Base-by-base conservation (phyloP, 768 basidiomycete species). In the Trametes punicea region DNA sequence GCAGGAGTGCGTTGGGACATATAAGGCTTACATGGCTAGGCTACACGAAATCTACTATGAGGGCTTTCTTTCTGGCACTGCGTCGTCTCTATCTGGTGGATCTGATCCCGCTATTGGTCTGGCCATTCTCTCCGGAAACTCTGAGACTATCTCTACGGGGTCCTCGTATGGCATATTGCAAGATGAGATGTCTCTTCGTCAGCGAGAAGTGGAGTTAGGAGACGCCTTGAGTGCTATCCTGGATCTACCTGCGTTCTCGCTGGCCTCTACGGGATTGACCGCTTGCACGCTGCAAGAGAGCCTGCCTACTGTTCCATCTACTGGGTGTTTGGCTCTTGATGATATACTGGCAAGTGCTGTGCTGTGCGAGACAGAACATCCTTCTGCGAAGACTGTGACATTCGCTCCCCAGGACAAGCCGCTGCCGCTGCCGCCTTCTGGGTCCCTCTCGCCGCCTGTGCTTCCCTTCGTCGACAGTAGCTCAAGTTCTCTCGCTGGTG, bases 1-100 rank as follows among this genome's bases (percentile, higher is more conserved):
- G 39, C 74, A 78, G 57, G 81, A 84, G 64, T 74, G 71, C 40
- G 73, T 77, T 55, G 81, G 80, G 20, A 76, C 77, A 8, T 84
- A 85, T 64, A 72, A 71, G 56, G 69, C 71, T 46, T 74, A 76
- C 61, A 83, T 82, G 82, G 70, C 76, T 50, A 72, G 76, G 47
- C 77, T 74, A 60, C 69, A 72, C 21, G 72, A 72, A 54, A 68
- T 74, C 27, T 82, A 79, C 65, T 82, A 74, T 56, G 76, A 82
- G 51, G 72, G 73, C 10, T 67, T 80, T 15, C 51, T 56, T 6
- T 47, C 60, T 46, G 31, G 33, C 15, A 4, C 34, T 36, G 6
- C 11, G n/a, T 42, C 15, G 20, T 30, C 23, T 16, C 36, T 6
- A 15, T 36, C 8, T 2, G 10, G 38, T 44, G 30, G 10, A 23